These are phyloP conservation scores for Pleochaeta shiraiana DNA, from an alignment of 2,329 filamentous ascomycete genomes.

Conservation along the genomic window DNA sequence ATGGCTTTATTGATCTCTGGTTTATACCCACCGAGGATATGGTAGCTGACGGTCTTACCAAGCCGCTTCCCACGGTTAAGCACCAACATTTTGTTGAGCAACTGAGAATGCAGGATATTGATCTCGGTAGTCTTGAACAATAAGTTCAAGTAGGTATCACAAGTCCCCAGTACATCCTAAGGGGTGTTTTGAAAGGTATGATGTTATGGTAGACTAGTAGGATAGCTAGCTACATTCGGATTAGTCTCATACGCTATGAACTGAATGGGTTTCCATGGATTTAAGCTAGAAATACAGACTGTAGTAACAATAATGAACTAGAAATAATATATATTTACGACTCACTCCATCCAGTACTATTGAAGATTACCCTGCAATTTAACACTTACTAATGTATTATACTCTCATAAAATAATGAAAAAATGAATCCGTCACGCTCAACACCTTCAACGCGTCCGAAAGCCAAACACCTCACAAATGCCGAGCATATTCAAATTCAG, in stretches of 20 bases:
- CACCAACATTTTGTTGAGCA: not conserved
- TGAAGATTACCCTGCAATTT: not conserved
- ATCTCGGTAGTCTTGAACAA: not conserved
- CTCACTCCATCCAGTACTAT: not conserved
- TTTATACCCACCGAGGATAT: not conserved
- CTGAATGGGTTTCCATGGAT: not conserved
- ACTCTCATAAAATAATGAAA: too few species aligned
- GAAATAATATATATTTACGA: not conserved
- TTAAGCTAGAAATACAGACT: not conserved
- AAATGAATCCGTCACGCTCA: too few species aligned
- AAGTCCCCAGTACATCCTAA: not conserved
- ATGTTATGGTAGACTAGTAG: not conserved
- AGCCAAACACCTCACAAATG: too few species aligned
- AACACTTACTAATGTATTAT: too few species aligned
- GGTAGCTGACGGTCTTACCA: not conserved
- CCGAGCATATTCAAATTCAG: too few species aligned
- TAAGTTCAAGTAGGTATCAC: not conserved
- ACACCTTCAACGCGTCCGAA: too few species aligned
- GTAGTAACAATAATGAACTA: not conserved
- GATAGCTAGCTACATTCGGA: not conserved
- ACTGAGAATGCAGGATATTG: not conserved
- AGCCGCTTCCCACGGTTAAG: not conserved
- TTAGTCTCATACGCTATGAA: not conserved
- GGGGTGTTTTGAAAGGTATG: not conserved
- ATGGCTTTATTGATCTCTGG: not conserved